These are phyloP conservation scores for Cladorrhinum samala DNA, from an alignment of 495 filamentous ascomycete species.

Conservation along the genomic window DNA sequence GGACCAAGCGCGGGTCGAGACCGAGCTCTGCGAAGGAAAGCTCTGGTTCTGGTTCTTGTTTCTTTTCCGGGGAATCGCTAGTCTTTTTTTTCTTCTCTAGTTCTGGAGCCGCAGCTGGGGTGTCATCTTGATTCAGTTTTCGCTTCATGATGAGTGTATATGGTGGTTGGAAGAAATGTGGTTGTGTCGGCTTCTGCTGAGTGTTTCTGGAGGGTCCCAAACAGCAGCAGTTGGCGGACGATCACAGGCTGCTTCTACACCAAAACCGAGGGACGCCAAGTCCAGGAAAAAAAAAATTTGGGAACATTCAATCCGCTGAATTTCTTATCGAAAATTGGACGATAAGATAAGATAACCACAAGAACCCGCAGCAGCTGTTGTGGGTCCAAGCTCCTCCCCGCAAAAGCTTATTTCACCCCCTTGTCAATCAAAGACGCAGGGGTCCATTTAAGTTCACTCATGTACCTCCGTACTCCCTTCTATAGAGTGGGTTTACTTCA, in stretches of 20 bases:
- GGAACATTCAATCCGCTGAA: not conserved
- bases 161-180: not conserved
- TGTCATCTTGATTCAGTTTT: constrained; percentile 45
- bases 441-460: not conserved
- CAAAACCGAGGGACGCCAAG: not conserved
- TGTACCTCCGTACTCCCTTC: too few relatives aligned
- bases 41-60: constrained; percentile 15
- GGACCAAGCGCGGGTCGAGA: constrained; percentile 78
- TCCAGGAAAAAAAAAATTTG: constrained; percentile 1
- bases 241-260: not conserved
- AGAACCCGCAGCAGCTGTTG: too few relatives aligned
- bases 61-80: not conserved
- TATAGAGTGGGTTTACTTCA: too few relatives aligned
- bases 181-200: not conserved
- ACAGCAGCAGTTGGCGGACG: not conserved
- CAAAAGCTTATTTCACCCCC: constrained; percentile 17
- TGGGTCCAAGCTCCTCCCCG: constrained; percentile 10
- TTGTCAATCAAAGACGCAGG: not conserved
- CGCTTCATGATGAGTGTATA: constrained; percentile 43
- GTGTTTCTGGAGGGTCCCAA: not conserved
- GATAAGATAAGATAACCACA: not conserved
- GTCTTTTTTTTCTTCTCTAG: constrained; percentile 15
- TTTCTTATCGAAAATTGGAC: constrained; percentile 6
- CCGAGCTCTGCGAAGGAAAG: constrained; percentile 52
- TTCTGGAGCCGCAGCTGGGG: constrained; percentile 18